Conservation (phyloP, 805 yeast genomes). For the Kodamaea jinghongensis region DNA sequence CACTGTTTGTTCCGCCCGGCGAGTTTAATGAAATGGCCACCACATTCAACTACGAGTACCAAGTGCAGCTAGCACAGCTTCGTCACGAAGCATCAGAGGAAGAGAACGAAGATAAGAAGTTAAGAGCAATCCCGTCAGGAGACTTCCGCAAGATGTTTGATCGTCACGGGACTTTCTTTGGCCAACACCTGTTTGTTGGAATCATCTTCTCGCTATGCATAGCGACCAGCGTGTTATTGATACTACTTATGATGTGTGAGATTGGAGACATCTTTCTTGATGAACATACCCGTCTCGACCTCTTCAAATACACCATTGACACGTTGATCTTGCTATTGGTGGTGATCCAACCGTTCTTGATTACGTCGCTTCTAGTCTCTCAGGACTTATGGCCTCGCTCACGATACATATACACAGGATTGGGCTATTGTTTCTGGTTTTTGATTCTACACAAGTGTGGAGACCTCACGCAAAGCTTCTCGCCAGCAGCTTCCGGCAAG, state of each 20-base stretch:
- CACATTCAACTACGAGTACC: constrained; percentile 7
- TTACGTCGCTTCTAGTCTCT: constrained; percentile 29
- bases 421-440: constrained; percentile 30
- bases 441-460: constrained; percentile 33
- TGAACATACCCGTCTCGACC: constrained; percentile 23
- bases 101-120: background rate
- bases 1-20: constrained; percentile 14
- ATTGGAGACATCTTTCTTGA: constrained; percentile 21
- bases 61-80: constrained; percentile 2
- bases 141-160: constrained; percentile 7
- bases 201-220: constrained; percentile 27
- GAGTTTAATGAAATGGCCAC: constrained; percentile 23
- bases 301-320: constrained; percentile 41
- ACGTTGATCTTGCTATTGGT: constrained; percentile 38
- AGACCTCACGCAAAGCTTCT: constrained; percentile 24
- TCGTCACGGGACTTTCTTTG: constrained; percentile 2
- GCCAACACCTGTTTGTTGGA: constrained; percentile 16
- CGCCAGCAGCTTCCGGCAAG: constrained; percentile 16
- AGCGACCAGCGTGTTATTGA: constrained; percentile 22
- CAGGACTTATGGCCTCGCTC: constrained; percentile 23
- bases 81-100: background rate
- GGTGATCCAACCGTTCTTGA: constrained; percentile 43
- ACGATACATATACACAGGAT: constrained; percentile 6
- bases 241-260: constrained; percentile 37
- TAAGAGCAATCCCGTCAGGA: background rate